These are phyloP conservation scores for Pyrenochaeta sp. DNA, from an alignment of 2,329 filamentous ascomycete species.

Conservation along the genomic window DNA sequence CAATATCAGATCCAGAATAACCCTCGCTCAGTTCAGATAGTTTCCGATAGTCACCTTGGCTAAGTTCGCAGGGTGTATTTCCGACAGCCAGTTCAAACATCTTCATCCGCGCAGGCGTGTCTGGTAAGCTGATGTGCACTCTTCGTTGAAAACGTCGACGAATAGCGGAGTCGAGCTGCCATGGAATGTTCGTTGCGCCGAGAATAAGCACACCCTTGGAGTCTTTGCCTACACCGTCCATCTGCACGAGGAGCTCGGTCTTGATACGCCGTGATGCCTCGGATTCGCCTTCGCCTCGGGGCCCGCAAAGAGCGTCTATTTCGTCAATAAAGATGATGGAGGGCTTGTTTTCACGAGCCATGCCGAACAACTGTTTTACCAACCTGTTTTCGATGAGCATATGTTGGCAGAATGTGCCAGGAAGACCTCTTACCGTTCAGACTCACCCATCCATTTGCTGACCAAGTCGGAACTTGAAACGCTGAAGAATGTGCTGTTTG, in stretches of 20 bases:
- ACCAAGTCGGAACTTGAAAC: slow-evolving; percentile 97
- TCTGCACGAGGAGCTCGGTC: slow-evolving; percentile 96
- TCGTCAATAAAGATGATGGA: slow-evolving; percentile 99
- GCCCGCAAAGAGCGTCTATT: slow-evolving; percentile 94
- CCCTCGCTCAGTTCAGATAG: slow-evolving; percentile 86
- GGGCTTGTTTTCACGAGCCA: slow-evolving; percentile 97
- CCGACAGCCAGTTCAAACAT: slow-evolving; percentile 98
- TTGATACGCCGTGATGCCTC: slow-evolving; percentile 98
- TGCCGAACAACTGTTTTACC: slow-evolving; percentile 95
- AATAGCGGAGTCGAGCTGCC: slow-evolving; percentile 97
- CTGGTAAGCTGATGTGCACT: slow-evolving; percentile 94
- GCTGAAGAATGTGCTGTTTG: slow-evolving; percentile 99
- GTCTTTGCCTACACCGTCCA: slow-evolving; percentile 98
- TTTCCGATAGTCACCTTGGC: slow-evolving; percentile 77
- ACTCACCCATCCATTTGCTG: slow-evolving; percentile 99
- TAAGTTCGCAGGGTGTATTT: slow-evolving; percentile 86
- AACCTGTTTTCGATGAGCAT: slow-evolving; percentile 64
- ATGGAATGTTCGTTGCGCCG: slow-evolving; percentile 97
- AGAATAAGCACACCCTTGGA: slow-evolving; percentile 92
- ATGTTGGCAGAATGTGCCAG: neutral
- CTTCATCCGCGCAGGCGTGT: slow-evolving; percentile 82
- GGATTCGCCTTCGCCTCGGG: slow-evolving; percentile 92
- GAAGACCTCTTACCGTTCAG: slow-evolving; percentile 75
- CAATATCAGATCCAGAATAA: slow-evolving; percentile 95
- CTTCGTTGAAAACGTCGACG: slow-evolving; percentile 93